These are phyloP conservation scores for Gnetum montanum DNA, from an alignment of 75 land plant species.

Conservation along the genomic window DNA sequence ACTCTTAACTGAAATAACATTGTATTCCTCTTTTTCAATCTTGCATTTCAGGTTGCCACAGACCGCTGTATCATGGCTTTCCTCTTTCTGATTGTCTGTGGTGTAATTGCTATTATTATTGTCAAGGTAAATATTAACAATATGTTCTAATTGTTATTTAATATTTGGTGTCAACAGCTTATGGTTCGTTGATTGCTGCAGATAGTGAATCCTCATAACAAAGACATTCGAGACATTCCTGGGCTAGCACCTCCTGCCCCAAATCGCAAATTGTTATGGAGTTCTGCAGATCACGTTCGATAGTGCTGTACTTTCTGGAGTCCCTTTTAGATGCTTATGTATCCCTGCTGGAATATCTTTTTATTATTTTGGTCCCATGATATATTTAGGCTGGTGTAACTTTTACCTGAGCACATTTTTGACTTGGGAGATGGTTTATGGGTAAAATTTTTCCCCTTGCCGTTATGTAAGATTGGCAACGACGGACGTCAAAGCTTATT, in stretches of 20 bases:
- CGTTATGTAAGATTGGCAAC: no score
- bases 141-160: not conserved
- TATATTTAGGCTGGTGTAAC: no score
- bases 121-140: slow-evolving; percentile 53
- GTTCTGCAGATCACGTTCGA: no score
- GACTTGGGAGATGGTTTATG: no score
- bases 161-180: not conserved
- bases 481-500: no score
- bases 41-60: slow-evolving; percentile 64
- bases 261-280: slow-evolving; percentile 18
- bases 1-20: no score
- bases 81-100: slow-evolving; percentile 75
- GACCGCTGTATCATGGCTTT: slow-evolving; percentile 88
- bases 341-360: no score
- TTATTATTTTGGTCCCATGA: no score
- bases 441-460: no score
- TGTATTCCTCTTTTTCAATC: not conserved
- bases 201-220: slow-evolving; percentile 73
- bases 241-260: slow-evolving; percentile 70
- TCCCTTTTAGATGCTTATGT: no score
- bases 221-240: slow-evolving; percentile 55
- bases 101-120: slow-evolving; percentile 82
- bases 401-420: no score
- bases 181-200: slow-evolving; percentile 4
- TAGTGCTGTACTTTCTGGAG: no score